Percentiles rank a stretch among this genome's conserved stretches.
Conservation (phyloP, 306 rosid species). For the Lablab purpureus region DNA sequence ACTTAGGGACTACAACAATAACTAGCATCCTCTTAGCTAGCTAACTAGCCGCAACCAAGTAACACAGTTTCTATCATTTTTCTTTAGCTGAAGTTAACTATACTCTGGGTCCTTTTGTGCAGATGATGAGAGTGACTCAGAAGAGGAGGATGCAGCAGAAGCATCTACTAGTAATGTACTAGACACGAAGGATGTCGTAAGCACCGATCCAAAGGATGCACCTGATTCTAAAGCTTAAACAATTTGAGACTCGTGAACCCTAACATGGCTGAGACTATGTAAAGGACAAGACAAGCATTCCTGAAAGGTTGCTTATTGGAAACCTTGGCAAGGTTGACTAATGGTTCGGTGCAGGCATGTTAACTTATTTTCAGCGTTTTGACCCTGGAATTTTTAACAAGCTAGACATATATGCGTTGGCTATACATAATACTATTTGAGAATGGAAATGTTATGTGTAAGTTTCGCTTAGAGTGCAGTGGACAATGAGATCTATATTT, state of each 20-base stretch:
- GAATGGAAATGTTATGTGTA: conserved; percentile 2
- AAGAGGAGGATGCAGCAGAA: conserved; percentile 30
- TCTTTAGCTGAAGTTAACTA: not conserved
- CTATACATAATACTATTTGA: conserved; percentile 6
- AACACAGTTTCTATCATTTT: not conserved
- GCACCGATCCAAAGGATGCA: not conserved
- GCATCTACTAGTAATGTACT: conserved; percentile 27
- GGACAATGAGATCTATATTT: not conserved
- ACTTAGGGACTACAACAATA: not conserved
- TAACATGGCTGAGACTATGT: conserved; percentile 21
- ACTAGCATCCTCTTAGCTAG: no score
- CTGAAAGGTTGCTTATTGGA: conserved; percentile 5
- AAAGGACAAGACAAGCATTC: conserved; percentile 26
- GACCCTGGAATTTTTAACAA: conserved; percentile 1
- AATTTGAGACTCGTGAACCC: not conserved
- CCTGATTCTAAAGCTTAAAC: conserved; percentile 27
- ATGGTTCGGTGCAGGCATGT: conserved; percentile 34
- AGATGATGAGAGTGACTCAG: conserved; percentile 47
- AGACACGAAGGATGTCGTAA: not conserved
- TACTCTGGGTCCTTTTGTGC: conserved; percentile 4
- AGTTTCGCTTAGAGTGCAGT: not conserved
- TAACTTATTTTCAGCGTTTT: conserved; percentile 9
- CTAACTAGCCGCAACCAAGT: not conserved
- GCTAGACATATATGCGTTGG: conserved; percentile 8
- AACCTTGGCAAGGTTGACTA: not conserved